Base-by-base conservation (phyloP, 352 stramenopile genomes). In the Peronospora farinosa region DNA sequence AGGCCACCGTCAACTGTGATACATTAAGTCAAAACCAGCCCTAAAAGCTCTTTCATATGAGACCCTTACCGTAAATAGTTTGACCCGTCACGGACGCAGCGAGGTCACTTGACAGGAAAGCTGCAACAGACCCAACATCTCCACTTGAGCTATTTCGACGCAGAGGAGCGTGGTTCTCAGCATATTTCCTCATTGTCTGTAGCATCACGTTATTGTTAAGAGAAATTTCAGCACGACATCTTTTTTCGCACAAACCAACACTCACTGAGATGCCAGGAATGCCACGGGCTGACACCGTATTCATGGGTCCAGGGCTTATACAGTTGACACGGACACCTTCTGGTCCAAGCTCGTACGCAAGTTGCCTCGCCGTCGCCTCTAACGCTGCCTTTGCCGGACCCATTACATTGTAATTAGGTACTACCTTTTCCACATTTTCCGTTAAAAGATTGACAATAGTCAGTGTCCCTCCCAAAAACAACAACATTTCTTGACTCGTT, bases 321-420 rank as follows among this genome's bases (percentile, higher is more conserved):
- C 78, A 88, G 65, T 97, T 97, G 32, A 97, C 86, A 36, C 86
- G 84, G 43, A 96, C 86, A 16, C 80, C 70, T 13, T 84, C 55
- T 0, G 63, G 58, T 10, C 81, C 78, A 2, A 96, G 63, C 36
- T 97, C 89, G 27, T 77, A 69, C 16, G 90, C 90, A 3, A 97
- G 62, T 27, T 88, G 81, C 21, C 88, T 67, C 16, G 87, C 66
- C 11, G 78, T 86, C 5, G 83, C 79, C 53, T 97, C 90, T 5
- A 97, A 69, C 7, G 84, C 81, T 27, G 87, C 90, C 52, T 97
- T 97, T 13, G 84, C 86, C 5, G 87, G 87, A 5, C 90, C 90
- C 90, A 97, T 97, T 13, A 92, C 65, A 53, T 95, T 91, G 69
- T 97, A 97, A 41, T 78, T 88, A 10, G 83, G 87, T 33, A 96